These are phyloP conservation scores for Kondoa malvinella DNA, from an alignment of 768 basidiomycete species.

Conservation along the genomic window DNA sequence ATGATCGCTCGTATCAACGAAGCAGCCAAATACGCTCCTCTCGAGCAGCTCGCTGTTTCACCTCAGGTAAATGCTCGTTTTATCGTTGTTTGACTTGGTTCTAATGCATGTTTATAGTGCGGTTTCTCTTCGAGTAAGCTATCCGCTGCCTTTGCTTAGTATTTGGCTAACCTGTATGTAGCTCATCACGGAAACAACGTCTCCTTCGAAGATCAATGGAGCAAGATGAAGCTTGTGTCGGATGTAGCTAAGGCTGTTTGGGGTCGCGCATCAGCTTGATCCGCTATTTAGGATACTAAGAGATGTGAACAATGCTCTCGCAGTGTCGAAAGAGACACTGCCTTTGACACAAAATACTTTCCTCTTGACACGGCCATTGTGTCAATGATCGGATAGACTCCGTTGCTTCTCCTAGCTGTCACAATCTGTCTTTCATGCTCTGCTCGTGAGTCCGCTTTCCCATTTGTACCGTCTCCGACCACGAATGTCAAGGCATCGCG, in stretches of 20 bases:
- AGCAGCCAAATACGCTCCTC: conserved; percentile 25
- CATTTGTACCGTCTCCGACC: too few relatives aligned
- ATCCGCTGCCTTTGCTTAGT: neutral
- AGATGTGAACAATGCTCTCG: too few relatives aligned
- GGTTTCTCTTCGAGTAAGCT: neutral
- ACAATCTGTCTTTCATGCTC: too few relatives aligned
- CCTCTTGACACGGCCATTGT: too few relatives aligned
- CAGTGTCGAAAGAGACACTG: too few relatives aligned
- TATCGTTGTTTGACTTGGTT: conserved; percentile 12
- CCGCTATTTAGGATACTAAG: too few relatives aligned
- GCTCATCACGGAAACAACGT: conserved; percentile 5
- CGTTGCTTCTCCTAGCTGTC: too few relatives aligned
- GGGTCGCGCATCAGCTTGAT: too few relatives aligned
- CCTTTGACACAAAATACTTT: too few relatives aligned
- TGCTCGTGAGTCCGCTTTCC: too few relatives aligned
- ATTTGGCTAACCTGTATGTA: neutral
- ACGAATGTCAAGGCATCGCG: too few relatives aligned
- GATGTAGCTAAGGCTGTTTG: neutral
- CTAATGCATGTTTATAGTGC: neutral
- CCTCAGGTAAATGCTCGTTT: conserved; percentile 28
- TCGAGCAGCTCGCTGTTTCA: conserved; percentile 24
- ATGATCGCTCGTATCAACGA: conserved; percentile 24
- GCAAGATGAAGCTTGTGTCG: conserved; percentile 14
- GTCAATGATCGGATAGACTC: too few relatives aligned
- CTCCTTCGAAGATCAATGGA: conserved; percentile 17